Evolutionary conservation across 306 rosid genomes (phyloP), one percentile per base, ranked within the genome.

Genomic region (Medicago ruthenica): DNA sequence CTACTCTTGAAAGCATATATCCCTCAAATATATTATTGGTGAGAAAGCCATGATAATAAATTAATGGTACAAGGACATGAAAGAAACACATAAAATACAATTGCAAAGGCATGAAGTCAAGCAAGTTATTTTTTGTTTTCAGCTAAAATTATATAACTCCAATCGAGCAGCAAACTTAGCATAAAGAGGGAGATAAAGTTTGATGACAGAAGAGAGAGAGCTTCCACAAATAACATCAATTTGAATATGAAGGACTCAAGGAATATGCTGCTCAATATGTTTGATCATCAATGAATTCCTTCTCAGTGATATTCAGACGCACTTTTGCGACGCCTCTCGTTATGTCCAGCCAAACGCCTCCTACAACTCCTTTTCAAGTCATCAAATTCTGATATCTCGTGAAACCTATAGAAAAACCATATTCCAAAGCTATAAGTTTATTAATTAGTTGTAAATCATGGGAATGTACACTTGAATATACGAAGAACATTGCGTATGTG

Each of bases 291-390:
- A 73, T 67, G 59, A 41, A 79, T 27, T 27, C 31, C 81, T 67
- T 85, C 89, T 60, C 90, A 87, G 0, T 86, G 86, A 62, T 42
- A 77, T 4, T 92, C 96, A 0, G 95, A 55, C n/a, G 87, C 66
- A 84, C 51, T 86, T 66, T 89, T 96, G 87, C 99, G 83, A 15
- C 99, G 96, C 86, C 98, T 87, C 81, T 89, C 88, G 18, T 96
- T 96, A 73, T 92, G 99, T 71, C 98, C 99, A 8, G 97, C 99
- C 83, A 96, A 83, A 21, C 99, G 94, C 77, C 87, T 89, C 39
- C 99, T 88, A 14, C 99, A 96, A 58, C 99, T 96, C 82, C 89
- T 89, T 77, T 96, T 96, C 4, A 80, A 22, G 14, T 88, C 92
- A 85, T 96, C 99, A 67, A 96, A 96, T 86, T 90, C 98, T 12